Conservation (phyloP, 306 rosid genomes). For the Notholithocarpus densiflorus region DNA sequence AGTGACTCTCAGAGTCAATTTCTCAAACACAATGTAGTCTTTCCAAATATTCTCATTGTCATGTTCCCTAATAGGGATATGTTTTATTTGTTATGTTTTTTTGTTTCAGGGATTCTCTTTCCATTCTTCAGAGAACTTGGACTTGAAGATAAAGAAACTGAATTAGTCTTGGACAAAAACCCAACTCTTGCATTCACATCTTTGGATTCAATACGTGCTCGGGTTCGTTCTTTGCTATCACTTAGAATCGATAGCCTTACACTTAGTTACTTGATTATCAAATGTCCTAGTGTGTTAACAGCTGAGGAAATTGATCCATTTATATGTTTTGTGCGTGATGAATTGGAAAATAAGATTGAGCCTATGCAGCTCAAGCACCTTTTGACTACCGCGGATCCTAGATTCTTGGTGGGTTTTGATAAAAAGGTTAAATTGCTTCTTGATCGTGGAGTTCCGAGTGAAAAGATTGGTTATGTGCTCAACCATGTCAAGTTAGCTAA, state of each 20-base stretch:
- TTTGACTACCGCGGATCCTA: conserved; percentile 30
- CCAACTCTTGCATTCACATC: conserved; percentile 29
- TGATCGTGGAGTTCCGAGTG: conserved; percentile 45
- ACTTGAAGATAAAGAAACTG: conserved; percentile 33
- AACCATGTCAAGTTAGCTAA: conserved; percentile 53
- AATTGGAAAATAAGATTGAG: conserved; percentile 47
- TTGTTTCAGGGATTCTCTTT: conserved; percentile 40
- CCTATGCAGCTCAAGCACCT: conserved; percentile 43
- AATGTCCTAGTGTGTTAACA: conserved; percentile 42
- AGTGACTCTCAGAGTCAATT: conserved; percentile 33
- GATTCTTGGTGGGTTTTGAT: conserved; percentile 44
- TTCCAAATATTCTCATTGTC: neutral
- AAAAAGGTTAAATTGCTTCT: conserved; percentile 50
- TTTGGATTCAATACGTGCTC: conserved; percentile 38
- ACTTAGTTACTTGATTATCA: conserved; percentile 32
- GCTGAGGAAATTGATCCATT: conserved; percentile 45
- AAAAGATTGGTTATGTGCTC: conserved; percentile 49
- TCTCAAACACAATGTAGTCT: conserved; percentile 38
- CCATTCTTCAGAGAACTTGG: conserved; percentile 55
- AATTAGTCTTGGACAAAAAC: conserved; percentile 35
- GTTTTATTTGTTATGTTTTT: neutral
- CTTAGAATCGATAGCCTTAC: conserved; percentile 44
- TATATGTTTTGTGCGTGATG: conserved; percentile 39
- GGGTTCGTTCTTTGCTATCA: conserved; percentile 42
- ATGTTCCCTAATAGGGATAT: neutral